These are phyloP conservation scores for Trichophyton simii DNA, from an alignment of 2,329 filamentous ascomycete species.

Conservation along the genomic window DNA sequence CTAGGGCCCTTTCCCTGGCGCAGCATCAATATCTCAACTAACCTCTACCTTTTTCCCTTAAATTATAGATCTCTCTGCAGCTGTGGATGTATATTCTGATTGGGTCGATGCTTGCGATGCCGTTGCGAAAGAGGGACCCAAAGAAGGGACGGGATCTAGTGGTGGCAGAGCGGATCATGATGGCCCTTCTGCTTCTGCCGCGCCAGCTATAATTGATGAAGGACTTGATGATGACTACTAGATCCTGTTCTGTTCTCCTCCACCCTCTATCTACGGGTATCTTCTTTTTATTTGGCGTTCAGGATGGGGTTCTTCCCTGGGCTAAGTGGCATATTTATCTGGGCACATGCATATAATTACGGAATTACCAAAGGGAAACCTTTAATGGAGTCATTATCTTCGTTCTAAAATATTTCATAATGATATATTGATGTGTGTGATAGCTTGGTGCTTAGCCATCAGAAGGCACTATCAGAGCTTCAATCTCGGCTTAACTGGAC, in stretches of 20 bases:
- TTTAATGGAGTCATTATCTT: neutral
- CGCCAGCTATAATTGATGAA: conserved; percentile 14
- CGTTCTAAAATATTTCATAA: neutral
- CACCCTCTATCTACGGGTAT: conserved; percentile 4
- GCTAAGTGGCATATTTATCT: neutral
- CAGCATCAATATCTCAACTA: neutral
- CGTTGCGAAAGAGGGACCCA: conserved; percentile 47
- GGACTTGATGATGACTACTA: conserved; percentile 38
- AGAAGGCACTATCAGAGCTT: neutral
- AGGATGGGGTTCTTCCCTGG: neutral
- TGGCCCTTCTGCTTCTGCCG: conserved; percentile 4
- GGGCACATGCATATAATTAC: neutral
- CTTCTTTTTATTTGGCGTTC: conserved; percentile 1
- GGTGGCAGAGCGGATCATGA: conserved; percentile 1
- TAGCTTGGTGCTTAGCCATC: neutral
- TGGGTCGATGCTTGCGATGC: conserved; percentile 92
- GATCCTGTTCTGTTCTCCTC: neutral
- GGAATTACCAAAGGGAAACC: neutral
- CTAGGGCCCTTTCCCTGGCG: neutral
- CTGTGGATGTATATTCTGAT: conserved; percentile 92
- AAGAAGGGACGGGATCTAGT: conserved; percentile 10
- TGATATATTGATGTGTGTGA: neutral
- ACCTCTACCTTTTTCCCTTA: neutral
- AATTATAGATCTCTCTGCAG: conserved; percentile 62
- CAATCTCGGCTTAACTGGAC: neutral